Evolutionary conservation across 2,329 filamentous ascomycete genomes (phyloP).

Genomic region (Lasiodiplodia theobromae): DNA sequence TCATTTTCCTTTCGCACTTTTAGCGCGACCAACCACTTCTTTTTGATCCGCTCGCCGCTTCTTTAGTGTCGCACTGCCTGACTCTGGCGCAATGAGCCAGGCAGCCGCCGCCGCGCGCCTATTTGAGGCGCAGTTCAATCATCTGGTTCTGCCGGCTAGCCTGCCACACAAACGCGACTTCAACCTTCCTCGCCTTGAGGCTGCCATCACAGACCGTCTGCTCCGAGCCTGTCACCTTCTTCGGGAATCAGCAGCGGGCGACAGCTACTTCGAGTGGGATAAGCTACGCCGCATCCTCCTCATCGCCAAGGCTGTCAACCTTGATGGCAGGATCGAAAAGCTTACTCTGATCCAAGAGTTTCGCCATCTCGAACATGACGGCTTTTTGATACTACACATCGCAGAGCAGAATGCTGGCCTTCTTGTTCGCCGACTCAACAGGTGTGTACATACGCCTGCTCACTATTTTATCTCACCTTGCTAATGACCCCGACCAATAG

Average conservation of each 20-base stretch:
- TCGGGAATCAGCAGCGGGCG: neutral
- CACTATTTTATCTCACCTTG: conserved; percentile 32
- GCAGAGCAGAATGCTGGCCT: conserved; percentile 59
- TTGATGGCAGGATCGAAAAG: conserved; percentile 38
- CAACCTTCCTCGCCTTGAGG: conserved; percentile 39
- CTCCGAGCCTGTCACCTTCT: neutral
- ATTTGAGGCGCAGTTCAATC: conserved; percentile 43
- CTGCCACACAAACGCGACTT: conserved; percentile 46
- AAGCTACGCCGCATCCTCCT: conserved; percentile 33
- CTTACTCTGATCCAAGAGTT: conserved; percentile 36
- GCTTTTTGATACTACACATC: conserved; percentile 54
- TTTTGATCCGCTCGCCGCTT: too few relatives aligned
- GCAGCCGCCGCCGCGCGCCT: neutral
- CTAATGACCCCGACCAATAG: neutral
- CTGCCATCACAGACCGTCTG: conserved; percentile 40
- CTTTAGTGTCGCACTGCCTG: conserved; percentile 6
- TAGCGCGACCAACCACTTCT: neutral
- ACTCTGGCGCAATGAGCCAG: conserved; percentile 4
- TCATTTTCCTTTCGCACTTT: neutral
- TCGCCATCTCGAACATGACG: conserved; percentile 26
- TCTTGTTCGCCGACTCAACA: conserved; percentile 46
- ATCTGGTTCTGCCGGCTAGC: conserved; percentile 48
- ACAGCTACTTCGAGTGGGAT: conserved; percentile 7
- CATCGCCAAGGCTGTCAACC: conserved; percentile 36
- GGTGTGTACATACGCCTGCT: conserved; percentile 38